Evolutionary conservation across 208 protist genomes (phyloP).

Genomic region (Willaertia magna): DNA sequence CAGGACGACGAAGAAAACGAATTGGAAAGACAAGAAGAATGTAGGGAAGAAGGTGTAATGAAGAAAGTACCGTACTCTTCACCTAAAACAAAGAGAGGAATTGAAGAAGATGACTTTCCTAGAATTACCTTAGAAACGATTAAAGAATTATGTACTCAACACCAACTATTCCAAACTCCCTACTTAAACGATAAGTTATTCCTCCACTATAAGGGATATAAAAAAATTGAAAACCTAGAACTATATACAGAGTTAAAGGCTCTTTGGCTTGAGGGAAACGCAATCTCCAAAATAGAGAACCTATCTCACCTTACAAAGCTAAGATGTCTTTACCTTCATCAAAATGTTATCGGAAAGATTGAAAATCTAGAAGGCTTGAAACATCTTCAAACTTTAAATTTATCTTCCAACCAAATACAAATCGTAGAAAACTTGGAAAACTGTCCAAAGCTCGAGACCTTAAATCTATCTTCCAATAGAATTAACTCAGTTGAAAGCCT

Average conservation of each 20-base stretch:
- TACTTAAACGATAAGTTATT: constrained; percentile 82
- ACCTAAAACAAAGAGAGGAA: too few species aligned
- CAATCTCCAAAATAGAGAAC: constrained; percentile 44
- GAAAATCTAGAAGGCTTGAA: constrained; percentile 61
- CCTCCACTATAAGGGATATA: constrained; percentile 73
- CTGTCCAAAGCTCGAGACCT: constrained; percentile 39
- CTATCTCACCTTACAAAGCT: constrained; percentile 61
- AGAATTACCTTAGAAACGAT: constrained; percentile 28
- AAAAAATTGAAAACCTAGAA: constrained; percentile 50
- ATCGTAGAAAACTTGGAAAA: constrained; percentile 30
- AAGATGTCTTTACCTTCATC: constrained; percentile 73
- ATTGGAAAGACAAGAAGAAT: too few species aligned
- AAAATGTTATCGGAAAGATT: constrained; percentile 69
- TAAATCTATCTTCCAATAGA: constrained; percentile 62
- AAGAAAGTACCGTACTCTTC: too few species aligned
- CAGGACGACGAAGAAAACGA: too few species aligned
- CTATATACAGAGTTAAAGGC: constrained; percentile 55
- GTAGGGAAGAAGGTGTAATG: too few species aligned
- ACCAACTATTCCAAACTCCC: constrained; percentile 68
- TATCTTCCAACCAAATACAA: constrained; percentile 68
- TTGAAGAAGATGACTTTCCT: background rate
- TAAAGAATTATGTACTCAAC: constrained; percentile 60
- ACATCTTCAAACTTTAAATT: constrained; percentile 65
- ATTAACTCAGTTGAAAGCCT: constrained; percentile 45
- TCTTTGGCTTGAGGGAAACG: constrained; percentile 82